Conservation (phyloP, 2,329 filamentous ascomycete genomes). For the Colletotrichum australisinense region DNA sequence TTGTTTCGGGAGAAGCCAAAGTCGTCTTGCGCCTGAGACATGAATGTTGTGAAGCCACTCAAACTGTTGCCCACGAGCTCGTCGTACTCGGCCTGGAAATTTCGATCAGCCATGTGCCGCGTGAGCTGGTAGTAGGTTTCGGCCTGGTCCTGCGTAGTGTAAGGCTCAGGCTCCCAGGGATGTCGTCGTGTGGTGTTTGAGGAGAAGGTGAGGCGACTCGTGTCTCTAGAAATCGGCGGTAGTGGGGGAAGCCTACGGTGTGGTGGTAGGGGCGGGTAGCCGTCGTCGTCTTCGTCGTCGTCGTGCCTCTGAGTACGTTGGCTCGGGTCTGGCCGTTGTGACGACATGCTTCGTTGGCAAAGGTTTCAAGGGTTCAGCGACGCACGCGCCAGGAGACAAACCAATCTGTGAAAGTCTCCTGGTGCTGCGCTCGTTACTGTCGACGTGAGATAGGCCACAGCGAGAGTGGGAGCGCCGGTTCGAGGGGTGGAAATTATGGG, state of each 20-base stretch:
- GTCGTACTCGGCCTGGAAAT: constrained; percentile 37
- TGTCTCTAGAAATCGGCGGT: constrained; percentile 34
- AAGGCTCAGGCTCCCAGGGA: constrained; percentile 21
- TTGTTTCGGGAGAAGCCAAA: constrained; percentile 2
- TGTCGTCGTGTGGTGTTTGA: constrained; percentile 9
- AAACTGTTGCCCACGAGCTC: constrained; percentile 33
- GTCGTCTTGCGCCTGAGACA: constrained; percentile 23
- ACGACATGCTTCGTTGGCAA: constrained; percentile 34
- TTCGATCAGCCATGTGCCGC: constrained; percentile 32
- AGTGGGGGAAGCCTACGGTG: constrained; percentile 46
- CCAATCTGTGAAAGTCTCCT: background rate
- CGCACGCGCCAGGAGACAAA: constrained; percentile 5
- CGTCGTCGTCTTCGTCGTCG: constrained; percentile 38
- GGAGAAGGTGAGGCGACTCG: constrained; percentile 5
- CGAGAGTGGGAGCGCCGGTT: background rate
- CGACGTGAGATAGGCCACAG: background rate
- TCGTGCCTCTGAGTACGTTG: constrained; percentile 44
- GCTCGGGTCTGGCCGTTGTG: constrained; percentile 32
- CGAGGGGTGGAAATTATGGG: constrained; percentile 16
- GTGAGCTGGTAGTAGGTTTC: constrained; percentile 16
- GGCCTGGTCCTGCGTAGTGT: constrained; percentile 11
- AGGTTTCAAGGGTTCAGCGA: constrained; percentile 37
- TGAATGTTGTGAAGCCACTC: constrained; percentile 26
- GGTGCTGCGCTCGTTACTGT: background rate
- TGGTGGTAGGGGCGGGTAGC: constrained; percentile 45